phyloP scores from a whole-genome alignment of 768 basidiomycete genomes.

The Mycena galericulata region DNA sequence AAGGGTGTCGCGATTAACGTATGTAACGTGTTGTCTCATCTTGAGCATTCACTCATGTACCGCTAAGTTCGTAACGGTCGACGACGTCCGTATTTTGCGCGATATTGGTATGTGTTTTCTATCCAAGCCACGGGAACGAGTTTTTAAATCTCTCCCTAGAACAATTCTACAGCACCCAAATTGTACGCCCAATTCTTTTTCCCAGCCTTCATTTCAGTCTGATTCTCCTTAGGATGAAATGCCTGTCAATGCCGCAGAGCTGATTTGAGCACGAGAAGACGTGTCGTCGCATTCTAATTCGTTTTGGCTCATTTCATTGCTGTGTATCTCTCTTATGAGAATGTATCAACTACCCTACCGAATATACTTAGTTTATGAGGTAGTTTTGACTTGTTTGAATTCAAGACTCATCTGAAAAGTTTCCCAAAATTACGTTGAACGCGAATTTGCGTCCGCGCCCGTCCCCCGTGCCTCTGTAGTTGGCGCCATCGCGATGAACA shows the following conservation, averaged over 20 bases:
- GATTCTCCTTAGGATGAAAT: constrained; percentile 85
- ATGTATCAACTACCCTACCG: constrained; percentile 9
- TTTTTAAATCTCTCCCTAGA: constrained; percentile 57
- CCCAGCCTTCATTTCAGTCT: constrained; percentile 36
- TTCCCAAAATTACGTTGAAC: neutral
- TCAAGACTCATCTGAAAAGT: neutral
- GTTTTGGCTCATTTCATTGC: constrained; percentile 13
- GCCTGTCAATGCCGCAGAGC: constrained; percentile 98
- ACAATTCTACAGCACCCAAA: constrained; percentile 97
- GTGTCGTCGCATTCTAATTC: constrained; percentile 32
- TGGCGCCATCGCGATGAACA: constrained; percentile 75
- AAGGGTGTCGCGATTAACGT: constrained; percentile 99
- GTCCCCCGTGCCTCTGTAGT: neutral
- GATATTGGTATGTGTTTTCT: constrained; percentile 82
- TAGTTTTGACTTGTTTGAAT: constrained; percentile 8
- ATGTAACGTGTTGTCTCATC: constrained; percentile 42
- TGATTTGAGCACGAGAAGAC: constrained; percentile 69
- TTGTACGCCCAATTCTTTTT: constrained; percentile 62
- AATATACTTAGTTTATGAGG: no score
- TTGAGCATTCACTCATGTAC: constrained; percentile 32
- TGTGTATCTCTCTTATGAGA: constrained; percentile 27
- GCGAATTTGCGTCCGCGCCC: constrained; percentile 1
- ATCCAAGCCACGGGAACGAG: constrained; percentile 21
- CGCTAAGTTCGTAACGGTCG: constrained; percentile 88
- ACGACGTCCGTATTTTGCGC: constrained; percentile 95